phyloP scores from a whole-genome alignment of 805 yeast genomes.

The Myxozyma mucilagina region DNA sequence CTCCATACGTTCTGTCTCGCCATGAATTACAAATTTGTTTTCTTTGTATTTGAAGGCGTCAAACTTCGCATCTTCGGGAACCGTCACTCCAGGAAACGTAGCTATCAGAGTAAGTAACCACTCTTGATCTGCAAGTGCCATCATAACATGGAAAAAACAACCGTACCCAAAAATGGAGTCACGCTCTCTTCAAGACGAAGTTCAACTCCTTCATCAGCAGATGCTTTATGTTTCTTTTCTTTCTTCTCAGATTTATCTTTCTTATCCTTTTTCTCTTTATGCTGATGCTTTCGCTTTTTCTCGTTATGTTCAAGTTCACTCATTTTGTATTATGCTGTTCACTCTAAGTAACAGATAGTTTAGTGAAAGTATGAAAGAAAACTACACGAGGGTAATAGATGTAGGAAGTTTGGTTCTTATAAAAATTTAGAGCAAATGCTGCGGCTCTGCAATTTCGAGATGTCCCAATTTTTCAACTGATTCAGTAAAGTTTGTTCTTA shows the following conservation, averaged over 20 bases:
- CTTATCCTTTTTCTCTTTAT: slow-evolving; percentile 4
- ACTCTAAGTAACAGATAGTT: background rate
- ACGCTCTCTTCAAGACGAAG: slow-evolving; percentile 11
- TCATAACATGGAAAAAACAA: background rate
- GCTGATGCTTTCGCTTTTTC: slow-evolving; percentile 16
- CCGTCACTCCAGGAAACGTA: slow-evolving; percentile 70
- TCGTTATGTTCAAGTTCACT: slow-evolving; percentile 5
- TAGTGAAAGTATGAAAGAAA: background rate
- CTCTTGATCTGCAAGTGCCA: background rate
- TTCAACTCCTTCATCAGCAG: slow-evolving; percentile 1
- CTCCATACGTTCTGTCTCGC: slow-evolving; percentile 70
- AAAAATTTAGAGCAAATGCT: too few species aligned
- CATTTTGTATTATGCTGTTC: background rate
- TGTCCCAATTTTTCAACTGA: background rate
- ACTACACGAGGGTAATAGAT: too few species aligned
- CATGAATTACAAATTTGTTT: slow-evolving; percentile 61
- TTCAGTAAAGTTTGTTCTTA: background rate
- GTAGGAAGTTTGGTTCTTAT: too few species aligned
- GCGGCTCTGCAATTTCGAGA: too few species aligned
- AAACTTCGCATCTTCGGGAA: slow-evolving; percentile 60
- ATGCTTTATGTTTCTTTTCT: background rate
- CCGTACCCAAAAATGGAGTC: slow-evolving; percentile 25
- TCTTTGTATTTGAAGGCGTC: slow-evolving; percentile 56
- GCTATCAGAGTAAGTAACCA: background rate
- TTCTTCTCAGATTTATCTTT: slow-evolving; percentile 12